These are phyloP conservation scores for Hypoxylon perforatum DNA, from an alignment of 495 filamentous ascomycete species.

Conservation along the genomic window DNA sequence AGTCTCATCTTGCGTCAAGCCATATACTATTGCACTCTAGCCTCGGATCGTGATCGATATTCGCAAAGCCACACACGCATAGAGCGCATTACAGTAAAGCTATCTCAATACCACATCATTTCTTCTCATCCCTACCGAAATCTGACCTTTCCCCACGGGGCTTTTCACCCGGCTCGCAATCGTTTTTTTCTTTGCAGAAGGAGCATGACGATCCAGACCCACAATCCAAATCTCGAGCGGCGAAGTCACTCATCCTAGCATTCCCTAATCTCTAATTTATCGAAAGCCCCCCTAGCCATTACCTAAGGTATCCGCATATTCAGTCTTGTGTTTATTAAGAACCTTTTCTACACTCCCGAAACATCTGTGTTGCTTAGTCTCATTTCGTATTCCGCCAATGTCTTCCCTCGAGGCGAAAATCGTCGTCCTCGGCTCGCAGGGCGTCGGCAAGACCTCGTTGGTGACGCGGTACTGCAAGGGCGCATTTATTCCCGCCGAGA, in stretches of 20 bases:
- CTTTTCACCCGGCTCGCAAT: conserved; percentile 7
- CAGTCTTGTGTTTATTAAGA: too few species aligned
- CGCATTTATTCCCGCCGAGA: conserved; percentile 74
- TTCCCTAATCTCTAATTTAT: conserved; percentile 5
- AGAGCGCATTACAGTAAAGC: conserved; percentile 1
- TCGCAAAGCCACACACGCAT: neutral
- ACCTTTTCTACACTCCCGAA: neutral
- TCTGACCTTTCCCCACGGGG: conserved; percentile 16
- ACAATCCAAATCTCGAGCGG: conserved; percentile 23
- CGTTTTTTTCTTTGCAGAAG: conserved; percentile 34
- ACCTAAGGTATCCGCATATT: conserved; percentile 13
- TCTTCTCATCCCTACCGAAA: conserved; percentile 12
- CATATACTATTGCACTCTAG: neutral
- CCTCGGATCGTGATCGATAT: conserved; percentile 6
- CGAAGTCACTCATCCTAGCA: conserved; percentile 29
- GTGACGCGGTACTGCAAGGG: conserved; percentile 88
- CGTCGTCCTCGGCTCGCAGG: conserved; percentile 88
- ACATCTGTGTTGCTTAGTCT: too few species aligned
- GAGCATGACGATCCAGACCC: conserved; percentile 42
- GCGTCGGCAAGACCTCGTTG: conserved; percentile 94
- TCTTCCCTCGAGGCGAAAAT: conserved; percentile 91
- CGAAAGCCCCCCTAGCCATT: too few species aligned
- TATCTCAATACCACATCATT: conserved; percentile 14
- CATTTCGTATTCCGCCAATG: too few species aligned
- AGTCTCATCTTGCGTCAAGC: neutral